These are phyloP conservation scores for Suaeda aralocaspica DNA, from an alignment of 148 eudicot species.

Conservation along the genomic window DNA sequence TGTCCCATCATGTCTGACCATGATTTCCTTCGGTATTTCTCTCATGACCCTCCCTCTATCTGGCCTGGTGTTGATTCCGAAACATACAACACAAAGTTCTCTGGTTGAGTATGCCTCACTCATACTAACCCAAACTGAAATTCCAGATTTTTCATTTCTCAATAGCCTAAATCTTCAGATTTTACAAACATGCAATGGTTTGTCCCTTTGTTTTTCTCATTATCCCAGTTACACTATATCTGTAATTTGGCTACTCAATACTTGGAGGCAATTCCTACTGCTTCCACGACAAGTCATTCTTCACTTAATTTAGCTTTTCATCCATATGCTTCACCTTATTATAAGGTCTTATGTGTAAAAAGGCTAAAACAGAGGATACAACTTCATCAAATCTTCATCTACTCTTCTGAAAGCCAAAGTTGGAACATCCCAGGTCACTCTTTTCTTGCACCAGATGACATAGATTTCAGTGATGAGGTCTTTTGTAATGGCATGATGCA, in stretches of 20 bases:
- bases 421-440: slow-evolving; percentile 17
- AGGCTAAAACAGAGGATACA: slow-evolving; percentile 4
- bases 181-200: slow-evolving; percentile 26
- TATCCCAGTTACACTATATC: not conserved
- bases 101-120: slow-evolving; percentile 22
- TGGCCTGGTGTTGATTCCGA: slow-evolving; percentile 25
- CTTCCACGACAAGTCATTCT: not conserved
- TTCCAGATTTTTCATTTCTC: slow-evolving; percentile 21
- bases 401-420: slow-evolving; percentile 13
- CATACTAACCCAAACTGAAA: not conserved
- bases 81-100: slow-evolving; percentile 10
- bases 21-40: slow-evolving; percentile 17
- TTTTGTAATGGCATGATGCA: slow-evolving; percentile 28
- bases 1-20: slow-evolving; percentile 16
- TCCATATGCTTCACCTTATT: slow-evolving; percentile 18
- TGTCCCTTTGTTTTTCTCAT: slow-evolving; percentile 22
- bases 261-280: slow-evolving; percentile 13
- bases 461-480: slow-evolving; percentile 26
- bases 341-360: slow-evolving; percentile 26
- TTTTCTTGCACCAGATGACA: slow-evolving; percentile 19
- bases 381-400: slow-evolving; percentile 14
- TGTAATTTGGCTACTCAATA: slow-evolving; percentile 14
- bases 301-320: slow-evolving; percentile 19
- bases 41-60: slow-evolving; percentile 16
- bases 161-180: slow-evolving; percentile 9